These are phyloP conservation scores for Pythium brassicae DNA, from an alignment of 352 stramenopile genomes.

Conservation along the genomic window DNA sequence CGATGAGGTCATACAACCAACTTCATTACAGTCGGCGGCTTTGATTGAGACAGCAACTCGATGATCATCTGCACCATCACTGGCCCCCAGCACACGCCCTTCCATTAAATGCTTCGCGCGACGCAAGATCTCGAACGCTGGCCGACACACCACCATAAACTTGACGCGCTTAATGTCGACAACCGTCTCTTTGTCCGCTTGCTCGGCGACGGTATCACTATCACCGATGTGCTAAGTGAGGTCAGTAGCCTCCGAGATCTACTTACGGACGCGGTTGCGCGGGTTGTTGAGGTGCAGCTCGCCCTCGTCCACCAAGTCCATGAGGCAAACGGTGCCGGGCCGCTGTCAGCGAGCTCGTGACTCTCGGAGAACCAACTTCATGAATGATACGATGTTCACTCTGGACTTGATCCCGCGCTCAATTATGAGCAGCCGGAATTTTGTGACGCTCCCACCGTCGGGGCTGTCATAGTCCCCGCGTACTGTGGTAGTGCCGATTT, in stretches of 20 bases:
- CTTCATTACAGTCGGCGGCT: too few relatives aligned
- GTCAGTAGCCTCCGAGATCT: background rate
- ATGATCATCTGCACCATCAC: too few relatives aligned
- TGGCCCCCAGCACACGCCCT: too few relatives aligned
- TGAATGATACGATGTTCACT: constrained; percentile 2
- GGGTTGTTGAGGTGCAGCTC: constrained; percentile 2
- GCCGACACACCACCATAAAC: too few relatives aligned
- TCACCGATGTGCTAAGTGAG: background rate
- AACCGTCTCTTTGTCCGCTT: too few relatives aligned
- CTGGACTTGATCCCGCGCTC: background rate
- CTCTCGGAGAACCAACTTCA: constrained; percentile 1
- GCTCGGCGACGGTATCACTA: too few relatives aligned
- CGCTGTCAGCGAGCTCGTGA: background rate
- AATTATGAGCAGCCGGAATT: constrained; percentile 27
- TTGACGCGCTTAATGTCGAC: too few relatives aligned
- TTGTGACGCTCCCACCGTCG: constrained; percentile 24
- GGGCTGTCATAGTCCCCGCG: constrained; percentile 37
- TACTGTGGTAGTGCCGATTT: constrained; percentile 40
- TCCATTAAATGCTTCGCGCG: too few relatives aligned
- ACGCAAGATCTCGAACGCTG: too few relatives aligned
- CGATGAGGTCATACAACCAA: too few relatives aligned
- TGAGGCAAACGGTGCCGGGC: background rate
- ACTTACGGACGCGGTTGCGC: background rate
- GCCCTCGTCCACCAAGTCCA: constrained; percentile 7
- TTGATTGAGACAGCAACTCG: too few relatives aligned